Percentiles rank a stretch among this genome's conserved stretches.
phyloP scores from a whole-genome alignment of 176 grass and related monocot species.

The Thinopyrum elongatum region DNA sequence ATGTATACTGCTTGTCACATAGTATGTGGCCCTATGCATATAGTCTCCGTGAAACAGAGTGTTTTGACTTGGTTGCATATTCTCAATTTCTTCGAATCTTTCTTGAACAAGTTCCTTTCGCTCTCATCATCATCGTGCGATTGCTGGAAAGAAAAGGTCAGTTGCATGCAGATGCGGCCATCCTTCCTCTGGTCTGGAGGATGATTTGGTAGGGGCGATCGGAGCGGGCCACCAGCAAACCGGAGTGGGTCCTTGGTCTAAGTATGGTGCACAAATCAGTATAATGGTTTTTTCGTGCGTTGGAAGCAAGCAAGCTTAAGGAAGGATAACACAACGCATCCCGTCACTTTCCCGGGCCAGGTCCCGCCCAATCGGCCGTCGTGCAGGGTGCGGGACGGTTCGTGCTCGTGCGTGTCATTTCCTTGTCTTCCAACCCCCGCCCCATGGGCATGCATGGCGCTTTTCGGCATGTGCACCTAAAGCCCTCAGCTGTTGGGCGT shows the following conservation, averaged over 20 bases:
- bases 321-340: background rate
- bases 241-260: constrained; percentile 14
- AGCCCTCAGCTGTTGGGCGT: background rate
- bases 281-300: background rate
- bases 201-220: constrained; percentile 14
- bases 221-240: background rate
- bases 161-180: background rate
- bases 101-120: background rate
- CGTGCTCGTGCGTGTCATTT: constrained; percentile 20
- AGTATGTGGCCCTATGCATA: background rate
- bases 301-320: constrained; percentile 27
- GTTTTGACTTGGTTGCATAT: constrained; percentile 25
- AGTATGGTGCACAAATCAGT: constrained; percentile 19
- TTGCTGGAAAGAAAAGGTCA: constrained; percentile 20
- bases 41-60: background rate
- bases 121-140: background rate
- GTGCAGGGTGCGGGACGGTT: constrained; percentile 17
- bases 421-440: constrained; percentile 28
- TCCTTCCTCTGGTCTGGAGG: background rate
- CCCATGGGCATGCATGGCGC: background rate
- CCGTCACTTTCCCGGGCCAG: constrained; percentile 26
- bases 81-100: background rate
- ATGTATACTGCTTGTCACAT: background rate
- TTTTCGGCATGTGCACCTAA: constrained; percentile 30
- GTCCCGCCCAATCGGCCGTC: background rate